phyloP scores from a whole-genome alignment of 768 basidiomycete species.

The Lactarius psammicola region DNA sequence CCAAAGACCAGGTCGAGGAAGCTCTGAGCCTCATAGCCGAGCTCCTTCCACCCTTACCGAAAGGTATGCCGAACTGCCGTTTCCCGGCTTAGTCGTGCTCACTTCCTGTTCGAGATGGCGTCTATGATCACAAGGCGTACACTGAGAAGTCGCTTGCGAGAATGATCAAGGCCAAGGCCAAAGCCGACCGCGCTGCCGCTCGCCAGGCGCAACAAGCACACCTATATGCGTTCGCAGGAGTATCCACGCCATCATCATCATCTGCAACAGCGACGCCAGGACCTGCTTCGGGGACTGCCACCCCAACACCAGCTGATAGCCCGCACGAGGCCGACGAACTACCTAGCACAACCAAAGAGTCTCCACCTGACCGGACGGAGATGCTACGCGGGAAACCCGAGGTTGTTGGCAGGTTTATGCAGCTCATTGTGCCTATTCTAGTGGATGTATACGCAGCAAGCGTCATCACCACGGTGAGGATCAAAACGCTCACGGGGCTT shows the following conservation, averaged over 20 bases:
- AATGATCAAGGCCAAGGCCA: slow-evolving; percentile 78
- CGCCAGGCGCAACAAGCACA: slow-evolving; percentile 45
- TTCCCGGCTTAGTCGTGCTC: background rate
- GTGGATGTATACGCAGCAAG: slow-evolving; percentile 99
- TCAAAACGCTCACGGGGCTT: slow-evolving; percentile 84
- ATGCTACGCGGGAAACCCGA: slow-evolving; percentile 69
- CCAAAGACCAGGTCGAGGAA: slow-evolving; percentile 98
- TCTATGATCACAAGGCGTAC: slow-evolving; percentile 90
- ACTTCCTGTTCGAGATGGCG: slow-evolving; percentile 61
- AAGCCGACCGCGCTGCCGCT: slow-evolving; percentile 73
- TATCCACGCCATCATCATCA: slow-evolving; percentile 21
- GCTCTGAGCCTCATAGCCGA: slow-evolving; percentile 86
- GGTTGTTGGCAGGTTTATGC: slow-evolving; percentile 84
- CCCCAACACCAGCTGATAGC: slow-evolving; percentile 36
- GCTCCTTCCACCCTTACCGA: slow-evolving; percentile 88
- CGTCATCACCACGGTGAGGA: slow-evolving; percentile 81
- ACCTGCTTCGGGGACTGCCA: slow-evolving; percentile 37
- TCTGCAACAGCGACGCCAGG: slow-evolving; percentile 30
- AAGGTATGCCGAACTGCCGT: slow-evolving; percentile 53
- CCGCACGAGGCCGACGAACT: slow-evolving; percentile 26
- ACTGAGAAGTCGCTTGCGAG: slow-evolving; percentile 80
- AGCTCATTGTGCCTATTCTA: slow-evolving; percentile 86
- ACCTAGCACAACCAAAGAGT: slow-evolving; percentile 35
- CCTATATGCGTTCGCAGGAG: slow-evolving; percentile 12
- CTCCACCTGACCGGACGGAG: slow-evolving; percentile 60